phyloP scores from a whole-genome alignment of 768 basidiomycete genomes.

The Gautieria morchelliformis region DNA sequence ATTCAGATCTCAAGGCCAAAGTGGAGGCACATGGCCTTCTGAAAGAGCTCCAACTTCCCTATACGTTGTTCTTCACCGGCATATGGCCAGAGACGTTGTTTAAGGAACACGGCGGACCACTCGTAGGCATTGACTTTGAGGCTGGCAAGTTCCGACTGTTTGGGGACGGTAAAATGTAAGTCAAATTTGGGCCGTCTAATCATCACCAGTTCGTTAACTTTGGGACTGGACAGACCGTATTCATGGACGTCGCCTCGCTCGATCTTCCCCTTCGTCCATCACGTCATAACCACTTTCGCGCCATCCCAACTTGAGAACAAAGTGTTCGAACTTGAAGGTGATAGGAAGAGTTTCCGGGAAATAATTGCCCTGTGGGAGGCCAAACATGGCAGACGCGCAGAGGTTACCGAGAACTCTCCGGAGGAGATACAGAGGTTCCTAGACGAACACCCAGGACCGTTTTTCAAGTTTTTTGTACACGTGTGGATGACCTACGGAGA shows the following conservation, averaged over 20 bases:
- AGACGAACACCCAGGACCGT: not conserved
- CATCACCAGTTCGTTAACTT: not conserved
- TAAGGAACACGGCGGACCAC: not conserved
- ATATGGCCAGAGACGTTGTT: not conserved
- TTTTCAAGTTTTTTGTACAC: not conserved
- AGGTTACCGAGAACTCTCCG: not conserved
- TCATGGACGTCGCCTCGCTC: not conserved
- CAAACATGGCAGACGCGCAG: not conserved
- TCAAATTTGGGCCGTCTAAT: not conserved
- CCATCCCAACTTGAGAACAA: not conserved
- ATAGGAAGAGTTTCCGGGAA: not conserved
- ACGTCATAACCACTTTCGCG: not conserved
- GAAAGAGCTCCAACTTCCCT: not conserved
- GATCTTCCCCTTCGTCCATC: not conserved
- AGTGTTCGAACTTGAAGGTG: not conserved
- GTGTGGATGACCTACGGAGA: not conserved
- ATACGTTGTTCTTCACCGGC: not conserved
- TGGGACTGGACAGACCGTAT: not conserved
- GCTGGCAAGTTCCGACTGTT: not conserved
- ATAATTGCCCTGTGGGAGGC: not conserved
- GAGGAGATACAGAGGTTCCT: not conserved
- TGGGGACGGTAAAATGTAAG: not conserved
- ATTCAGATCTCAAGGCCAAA: not conserved
- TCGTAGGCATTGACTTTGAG: not conserved
- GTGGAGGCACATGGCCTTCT: not conserved